A percentile compares a stretch with the other conserved stretches of the same genome.
These are phyloP conservation scores for Pseudogymnoascus sp. DNA, from an alignment of 2,329 filamentous ascomycete genomes.

Conservation along the genomic window DNA sequence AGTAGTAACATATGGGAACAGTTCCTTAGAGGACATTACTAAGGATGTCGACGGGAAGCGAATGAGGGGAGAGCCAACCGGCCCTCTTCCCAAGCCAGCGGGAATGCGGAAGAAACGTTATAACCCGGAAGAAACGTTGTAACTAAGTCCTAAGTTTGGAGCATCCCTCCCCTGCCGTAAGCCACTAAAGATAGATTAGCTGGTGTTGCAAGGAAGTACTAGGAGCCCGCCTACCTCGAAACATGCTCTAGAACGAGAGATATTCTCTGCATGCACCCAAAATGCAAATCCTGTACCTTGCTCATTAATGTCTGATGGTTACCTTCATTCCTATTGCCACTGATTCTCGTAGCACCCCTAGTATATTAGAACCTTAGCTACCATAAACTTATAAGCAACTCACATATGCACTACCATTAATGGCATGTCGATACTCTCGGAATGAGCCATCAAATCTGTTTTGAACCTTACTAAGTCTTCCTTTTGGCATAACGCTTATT, in stretches of 20 bases:
- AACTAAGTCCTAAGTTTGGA: too few species aligned
- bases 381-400: background rate
- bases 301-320: constrained; percentile 9
- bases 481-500: constrained; percentile 24
- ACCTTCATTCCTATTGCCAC: constrained; percentile 13
- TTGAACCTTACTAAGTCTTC: constrained; percentile 26
- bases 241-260: constrained; percentile 11
- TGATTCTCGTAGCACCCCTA: background rate
- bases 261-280: constrained; percentile 17
- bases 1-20: too few species aligned
- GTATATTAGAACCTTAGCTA: background rate
- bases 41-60: too few species aligned
- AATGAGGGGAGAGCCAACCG: too few species aligned
- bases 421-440: constrained; percentile 24
- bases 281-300: constrained; percentile 19
- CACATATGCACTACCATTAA: constrained; percentile 24
- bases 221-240: constrained; percentile 2
- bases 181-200: background rate
- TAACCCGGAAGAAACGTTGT: too few species aligned
- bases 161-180: constrained; percentile 9
- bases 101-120: too few species aligned
- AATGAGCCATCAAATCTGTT: constrained; percentile 22
- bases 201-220: background rate
- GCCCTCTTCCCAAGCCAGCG: too few species aligned
- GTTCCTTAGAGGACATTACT: too few species aligned